Conservation (phyloP, 345 rosid genomes). For the Psidium friedrichsthalianum region DNA sequence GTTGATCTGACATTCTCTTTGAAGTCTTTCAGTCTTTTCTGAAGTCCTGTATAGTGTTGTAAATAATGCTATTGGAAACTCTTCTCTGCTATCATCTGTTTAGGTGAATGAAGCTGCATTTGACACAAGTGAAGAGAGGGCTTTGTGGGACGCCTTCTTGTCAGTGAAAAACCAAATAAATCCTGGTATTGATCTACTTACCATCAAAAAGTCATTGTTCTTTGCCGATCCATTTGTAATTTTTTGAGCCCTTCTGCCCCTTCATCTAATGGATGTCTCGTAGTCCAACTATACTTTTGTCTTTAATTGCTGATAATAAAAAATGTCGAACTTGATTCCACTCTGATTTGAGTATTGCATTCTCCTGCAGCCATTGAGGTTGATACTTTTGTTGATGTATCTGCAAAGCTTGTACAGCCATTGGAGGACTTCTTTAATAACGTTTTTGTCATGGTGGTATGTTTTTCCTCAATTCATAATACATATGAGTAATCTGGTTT, state of each 20-base stretch:
- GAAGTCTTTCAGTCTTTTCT: background rate
- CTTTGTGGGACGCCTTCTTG: slow-evolving; percentile 49
- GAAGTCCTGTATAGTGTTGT: background rate
- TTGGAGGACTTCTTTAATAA: slow-evolving; percentile 82
- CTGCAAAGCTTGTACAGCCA: slow-evolving; percentile 54
- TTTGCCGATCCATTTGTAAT: background rate
- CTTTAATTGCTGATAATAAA: background rate
- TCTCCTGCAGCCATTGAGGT: slow-evolving; percentile 47
- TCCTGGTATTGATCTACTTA: slow-evolving; percentile 29
- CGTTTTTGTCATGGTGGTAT: slow-evolving; percentile 97
- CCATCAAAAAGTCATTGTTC: background rate
- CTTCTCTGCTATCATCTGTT: background rate
- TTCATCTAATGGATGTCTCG: background rate
- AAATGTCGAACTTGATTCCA: background rate
- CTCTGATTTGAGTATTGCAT: background rate
- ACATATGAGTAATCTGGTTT: background rate
- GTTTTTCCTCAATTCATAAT: slow-evolving; percentile 11
- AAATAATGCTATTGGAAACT: background rate
- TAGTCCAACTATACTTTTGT: background rate
- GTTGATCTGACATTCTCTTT: background rate
- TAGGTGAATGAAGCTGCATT: slow-evolving; percentile 81
- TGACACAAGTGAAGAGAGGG: slow-evolving; percentile 69
- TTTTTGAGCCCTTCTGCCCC: background rate
- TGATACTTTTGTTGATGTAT: slow-evolving; percentile 63
- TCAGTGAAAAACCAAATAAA: slow-evolving; percentile 46